Evolutionary conservation across 2,329 filamentous ascomycete genomes (phyloP).

Genomic region (Cercospora nicotianae): DNA sequence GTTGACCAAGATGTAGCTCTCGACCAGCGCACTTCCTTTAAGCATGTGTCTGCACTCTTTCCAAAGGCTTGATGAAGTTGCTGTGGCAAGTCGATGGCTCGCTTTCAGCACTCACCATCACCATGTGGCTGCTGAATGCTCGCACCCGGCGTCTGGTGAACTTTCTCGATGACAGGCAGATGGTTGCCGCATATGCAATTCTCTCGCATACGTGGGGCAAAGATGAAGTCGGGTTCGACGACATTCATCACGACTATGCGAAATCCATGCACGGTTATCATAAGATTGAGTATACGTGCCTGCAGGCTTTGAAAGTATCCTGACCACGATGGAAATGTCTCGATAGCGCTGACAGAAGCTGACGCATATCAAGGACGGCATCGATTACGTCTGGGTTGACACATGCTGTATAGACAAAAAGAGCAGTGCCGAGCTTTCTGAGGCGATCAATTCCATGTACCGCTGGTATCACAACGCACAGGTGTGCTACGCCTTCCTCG

Average conservation of each 20-base stretch:
- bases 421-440: slow-evolving; percentile 20
- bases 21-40: too few species aligned
- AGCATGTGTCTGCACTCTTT: too few species aligned
- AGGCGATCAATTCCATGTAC: slow-evolving; percentile 15
- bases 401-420: slow-evolving; percentile 29
- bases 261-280: not conserved
- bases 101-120: too few species aligned
- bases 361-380: not conserved
- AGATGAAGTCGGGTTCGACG: slow-evolving; percentile 16
- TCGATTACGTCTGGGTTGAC: slow-evolving; percentile 16
- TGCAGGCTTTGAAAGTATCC: not conserved
- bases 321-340: not conserved
- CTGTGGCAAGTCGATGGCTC: too few species aligned
- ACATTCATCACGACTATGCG: not conserved
- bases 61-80: too few species aligned
- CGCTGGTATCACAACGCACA: slow-evolving; percentile 16
- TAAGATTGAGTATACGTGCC: slow-evolving; percentile 17
- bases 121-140: slow-evolving; percentile 24
- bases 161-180: not conserved
- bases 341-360: not conserved
- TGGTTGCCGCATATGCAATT: slow-evolving; percentile 19
- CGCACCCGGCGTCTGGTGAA: slow-evolving; percentile 13
- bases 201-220: slow-evolving; percentile 25
- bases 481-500: slow-evolving; percentile 22
- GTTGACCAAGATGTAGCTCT: too few species aligned